Base-by-base conservation (phyloP, 2,329 filamentous ascomycete genomes). In the Ophidiomyces ophidiicola region DNA sequence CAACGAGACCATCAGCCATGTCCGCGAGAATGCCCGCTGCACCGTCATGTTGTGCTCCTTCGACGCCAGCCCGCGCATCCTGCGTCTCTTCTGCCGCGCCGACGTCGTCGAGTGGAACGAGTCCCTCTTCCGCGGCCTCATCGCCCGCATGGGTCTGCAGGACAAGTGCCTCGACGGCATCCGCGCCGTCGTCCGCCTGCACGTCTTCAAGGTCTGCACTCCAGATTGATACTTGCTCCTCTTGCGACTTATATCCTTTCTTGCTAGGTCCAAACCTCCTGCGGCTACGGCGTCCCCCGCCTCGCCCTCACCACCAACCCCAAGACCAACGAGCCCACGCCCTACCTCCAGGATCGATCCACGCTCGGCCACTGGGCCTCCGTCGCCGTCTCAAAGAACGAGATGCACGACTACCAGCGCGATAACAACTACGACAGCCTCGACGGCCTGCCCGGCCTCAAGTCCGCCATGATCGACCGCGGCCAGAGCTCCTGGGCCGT, bases 21-120 rank as follows among this genome's bases (percentile, higher is more conserved):
- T 83, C 7, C 78, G 83, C 54, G 82, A 88, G 53, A 87, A 87
- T 50, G 79, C 77, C 20, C 72, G 82, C 11, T 70, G 82, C 12
- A 84, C 80, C 4, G 61, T 87, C 52, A 77, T 85, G 69, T 84
- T 86, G 60, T 79, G 72, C 55, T 76, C 72, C 15, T 82, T 80
- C 46, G 72, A 70, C 1, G 48, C 62, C 3, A 53, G 62, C 0
- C 77, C 78, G 11, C 66, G 74, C 39, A 82, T 82, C 50, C 54
- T 80, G 55, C 64, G 78, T 4, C 64, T 80, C 35, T 81, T 78
- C 54, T 80, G 77, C 53, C 66, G 52, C 6, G 72, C 71, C 3
- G 57, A 53, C 4, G 70, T 81, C 5, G 59, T 81, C 2, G 78
- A 82, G 56, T 73, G 68, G 58, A 70, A 72, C 44, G 62, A 70